These are phyloP conservation scores for Otatea glauca DNA, from an alignment of 176 grass and related monocot species.

Conservation along the genomic window DNA sequence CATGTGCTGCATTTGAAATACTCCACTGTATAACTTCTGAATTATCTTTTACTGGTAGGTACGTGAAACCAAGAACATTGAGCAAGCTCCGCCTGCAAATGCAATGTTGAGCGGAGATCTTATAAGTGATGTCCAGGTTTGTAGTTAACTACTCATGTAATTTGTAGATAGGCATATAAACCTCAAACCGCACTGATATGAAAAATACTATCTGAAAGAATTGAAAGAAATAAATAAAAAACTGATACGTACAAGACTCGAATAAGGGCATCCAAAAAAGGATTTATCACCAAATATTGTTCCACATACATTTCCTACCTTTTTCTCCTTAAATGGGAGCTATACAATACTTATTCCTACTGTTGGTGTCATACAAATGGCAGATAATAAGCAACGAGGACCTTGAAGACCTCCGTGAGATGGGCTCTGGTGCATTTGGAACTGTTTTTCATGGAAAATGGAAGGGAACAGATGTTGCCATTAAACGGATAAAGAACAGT, in stretches of 20 bases:
- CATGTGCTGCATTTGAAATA: constrained; percentile 36
- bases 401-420: constrained; percentile 88
- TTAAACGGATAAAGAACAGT: constrained; percentile 93
- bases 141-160: constrained; percentile 17
- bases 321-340: background rate
- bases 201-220: background rate
- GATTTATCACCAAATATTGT: constrained; percentile 1
- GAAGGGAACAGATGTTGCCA: constrained; percentile 94
- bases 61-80: constrained; percentile 47
- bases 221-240: constrained; percentile 7
- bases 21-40: background rate
- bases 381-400: constrained; percentile 90
- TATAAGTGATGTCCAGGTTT: constrained; percentile 80
- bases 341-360: background rate
- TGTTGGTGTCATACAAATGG: constrained; percentile 27
- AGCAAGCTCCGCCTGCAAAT: constrained; percentile 43
- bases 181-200: background rate
- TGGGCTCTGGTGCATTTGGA: constrained; percentile 89
- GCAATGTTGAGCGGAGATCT: constrained; percentile 48
- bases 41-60: constrained; percentile 46
- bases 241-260: background rate
- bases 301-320: background rate
- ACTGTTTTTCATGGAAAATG: constrained; percentile 94
- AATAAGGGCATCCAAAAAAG: background rate
- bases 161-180: constrained; percentile 34